Evolutionary conservation across 2,329 filamentous ascomycete species (phyloP).

Genomic region (Hypoxylon sp.): DNA sequence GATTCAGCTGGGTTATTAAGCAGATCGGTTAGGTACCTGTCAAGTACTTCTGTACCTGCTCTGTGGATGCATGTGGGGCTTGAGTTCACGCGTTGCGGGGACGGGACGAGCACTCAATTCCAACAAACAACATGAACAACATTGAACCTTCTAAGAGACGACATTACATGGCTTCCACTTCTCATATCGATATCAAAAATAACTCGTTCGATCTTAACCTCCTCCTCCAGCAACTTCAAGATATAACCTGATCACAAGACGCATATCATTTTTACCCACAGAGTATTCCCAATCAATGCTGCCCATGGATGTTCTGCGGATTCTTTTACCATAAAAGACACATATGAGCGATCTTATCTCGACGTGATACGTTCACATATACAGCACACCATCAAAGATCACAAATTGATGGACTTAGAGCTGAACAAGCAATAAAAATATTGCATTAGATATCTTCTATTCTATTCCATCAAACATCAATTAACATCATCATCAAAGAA

Average conservation of each 20-base stretch:
- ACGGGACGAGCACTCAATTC: neutral
- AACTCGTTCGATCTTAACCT: no score
- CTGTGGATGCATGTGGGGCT: neutral
- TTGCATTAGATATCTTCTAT: conserved; percentile 18
- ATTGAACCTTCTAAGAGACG: no score
- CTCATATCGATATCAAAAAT: no score
- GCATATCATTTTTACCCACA: neutral
- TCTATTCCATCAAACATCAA: conserved; percentile 6
- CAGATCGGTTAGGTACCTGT: no score
- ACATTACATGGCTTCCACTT: neutral
- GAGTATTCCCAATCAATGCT: neutral
- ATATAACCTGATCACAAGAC: neutral
- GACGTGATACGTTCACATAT: neutral
- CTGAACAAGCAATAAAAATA: conserved; percentile 14
- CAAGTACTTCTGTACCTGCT: neutral
- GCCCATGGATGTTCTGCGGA: neutral
- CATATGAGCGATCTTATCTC: neutral
- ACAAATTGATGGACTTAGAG: neutral
- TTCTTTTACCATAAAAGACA: no score
- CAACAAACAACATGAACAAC: no score
- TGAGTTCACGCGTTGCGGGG: neutral
- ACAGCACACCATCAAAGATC: neutral
- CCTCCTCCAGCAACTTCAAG: neutral
- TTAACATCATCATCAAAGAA: conserved; percentile 19
- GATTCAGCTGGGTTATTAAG: neutral